Conservation (phyloP, 192 early-diverging fungal genomes). For the Coemansia sp. region DNA sequence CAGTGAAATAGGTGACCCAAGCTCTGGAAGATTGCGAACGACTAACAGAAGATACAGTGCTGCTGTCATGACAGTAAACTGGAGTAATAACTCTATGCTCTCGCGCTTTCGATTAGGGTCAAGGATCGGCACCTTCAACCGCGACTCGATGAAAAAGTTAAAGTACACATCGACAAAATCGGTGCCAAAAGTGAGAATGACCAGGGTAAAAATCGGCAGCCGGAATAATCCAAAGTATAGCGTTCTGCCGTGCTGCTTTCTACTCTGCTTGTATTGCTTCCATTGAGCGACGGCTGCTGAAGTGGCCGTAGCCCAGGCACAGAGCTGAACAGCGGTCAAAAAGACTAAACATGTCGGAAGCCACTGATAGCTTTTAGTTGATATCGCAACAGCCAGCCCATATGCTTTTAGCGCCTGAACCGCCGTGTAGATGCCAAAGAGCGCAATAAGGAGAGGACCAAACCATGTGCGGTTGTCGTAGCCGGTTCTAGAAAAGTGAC, state of each 20-base stretch:
- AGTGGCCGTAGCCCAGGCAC: conserved; percentile 6
- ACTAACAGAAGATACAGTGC: conserved; percentile 17
- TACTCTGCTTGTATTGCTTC: conserved; percentile 5
- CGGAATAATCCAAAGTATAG: conserved; percentile 25
- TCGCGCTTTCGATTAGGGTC: not conserved
- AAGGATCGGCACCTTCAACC: conserved; percentile 18
- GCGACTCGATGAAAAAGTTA: conserved; percentile 16
- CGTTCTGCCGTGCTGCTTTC: not conserved
- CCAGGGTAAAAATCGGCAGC: conserved; percentile 5
- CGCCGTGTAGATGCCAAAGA: conserved; percentile 2
- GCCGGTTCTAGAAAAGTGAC: not conserved
- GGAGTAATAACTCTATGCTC: not conserved
- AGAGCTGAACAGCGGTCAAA: not conserved
- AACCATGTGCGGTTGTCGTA: conserved; percentile 41
- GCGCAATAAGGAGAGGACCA: conserved; percentile 21
- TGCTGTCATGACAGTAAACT: not conserved
- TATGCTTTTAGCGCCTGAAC: conserved; percentile 7
- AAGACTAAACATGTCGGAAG: not conserved
- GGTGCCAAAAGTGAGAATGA: not conserved
- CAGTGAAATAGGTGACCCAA: not conserved
- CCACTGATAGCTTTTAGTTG: not conserved
- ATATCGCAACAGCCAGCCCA: not conserved
- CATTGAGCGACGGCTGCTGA: conserved; percentile 5
- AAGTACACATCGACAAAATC: conserved; percentile 16
- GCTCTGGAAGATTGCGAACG: conserved; percentile 16